These are phyloP conservation scores for Tricholoma sp. DNA, from an alignment of 768 basidiomycete genomes.

Conservation along the genomic window DNA sequence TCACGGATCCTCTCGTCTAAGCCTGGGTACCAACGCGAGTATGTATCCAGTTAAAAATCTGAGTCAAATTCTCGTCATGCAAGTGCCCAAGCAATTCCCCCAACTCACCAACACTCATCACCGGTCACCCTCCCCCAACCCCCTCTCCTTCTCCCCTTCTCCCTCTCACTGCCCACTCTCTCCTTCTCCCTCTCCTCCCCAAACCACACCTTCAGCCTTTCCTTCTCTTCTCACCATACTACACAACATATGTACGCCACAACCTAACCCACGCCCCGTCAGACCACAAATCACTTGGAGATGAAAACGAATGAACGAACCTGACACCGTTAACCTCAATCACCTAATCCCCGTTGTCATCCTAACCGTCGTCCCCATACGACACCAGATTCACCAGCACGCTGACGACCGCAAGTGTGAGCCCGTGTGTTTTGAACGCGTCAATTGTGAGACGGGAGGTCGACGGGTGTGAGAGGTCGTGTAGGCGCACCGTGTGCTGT, in stretches of 20 bases:
- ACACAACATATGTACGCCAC: conserved; percentile 45
- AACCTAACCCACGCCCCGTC: conserved; percentile 29
- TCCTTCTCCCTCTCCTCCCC: background rate
- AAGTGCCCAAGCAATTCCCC: background rate
- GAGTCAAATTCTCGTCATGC: too few relatives aligned
- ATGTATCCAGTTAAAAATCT: too few relatives aligned
- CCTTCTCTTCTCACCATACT: background rate
- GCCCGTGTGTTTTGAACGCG: conserved; percentile 41
- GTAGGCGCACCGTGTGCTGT: conserved; percentile 45
- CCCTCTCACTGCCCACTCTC: too few relatives aligned
- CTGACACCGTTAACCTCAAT: conserved; percentile 62
- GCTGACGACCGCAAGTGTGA: conserved; percentile 47
- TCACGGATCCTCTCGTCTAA: too few relatives aligned
- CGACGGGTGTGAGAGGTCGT: conserved; percentile 30
- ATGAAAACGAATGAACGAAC: conserved; percentile 24
- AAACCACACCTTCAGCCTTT: too few relatives aligned
- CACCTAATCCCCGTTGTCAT: conserved; percentile 48
- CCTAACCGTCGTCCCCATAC: conserved; percentile 66
- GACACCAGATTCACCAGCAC: conserved; percentile 54
- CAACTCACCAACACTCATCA: background rate
- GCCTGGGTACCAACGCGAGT: background rate
- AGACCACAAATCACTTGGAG: background rate
- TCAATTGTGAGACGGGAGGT: conserved; percentile 47
- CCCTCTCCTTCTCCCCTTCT: background rate
- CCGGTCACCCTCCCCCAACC: background rate